Evolutionary conservation across 169 alveolate species (phyloP).

Genomic region (Eimeria brunetti): DNA sequence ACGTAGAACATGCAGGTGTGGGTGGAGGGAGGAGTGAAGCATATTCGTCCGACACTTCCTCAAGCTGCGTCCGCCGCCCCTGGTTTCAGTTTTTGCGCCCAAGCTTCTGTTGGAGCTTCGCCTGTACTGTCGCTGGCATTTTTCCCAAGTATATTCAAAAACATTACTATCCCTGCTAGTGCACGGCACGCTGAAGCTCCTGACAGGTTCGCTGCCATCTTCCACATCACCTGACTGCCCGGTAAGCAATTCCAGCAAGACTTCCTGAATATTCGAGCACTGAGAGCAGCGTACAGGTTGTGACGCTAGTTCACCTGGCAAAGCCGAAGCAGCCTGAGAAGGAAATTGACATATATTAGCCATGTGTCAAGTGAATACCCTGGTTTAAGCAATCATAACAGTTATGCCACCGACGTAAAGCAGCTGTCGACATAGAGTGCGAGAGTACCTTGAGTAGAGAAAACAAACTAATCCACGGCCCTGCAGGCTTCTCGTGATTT

Average conservation of each 20-base stretch:
- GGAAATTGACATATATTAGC: not conserved
- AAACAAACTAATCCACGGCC: constrained; percentile 22
- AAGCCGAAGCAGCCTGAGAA: constrained; percentile 63
- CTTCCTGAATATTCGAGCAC: constrained; percentile 12
- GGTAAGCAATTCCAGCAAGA: not conserved
- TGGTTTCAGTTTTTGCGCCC: not conserved
- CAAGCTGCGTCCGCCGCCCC: not conserved
- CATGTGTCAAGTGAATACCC: not conserved
- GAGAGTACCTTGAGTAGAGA: constrained; percentile 30
- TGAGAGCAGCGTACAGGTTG: constrained; percentile 16
- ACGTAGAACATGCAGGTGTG: not conserved
- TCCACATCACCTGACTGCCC: constrained; percentile 17
- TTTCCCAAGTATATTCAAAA: not conserved
- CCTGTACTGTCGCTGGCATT: constrained; percentile 1
- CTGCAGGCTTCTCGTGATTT: not conserved
- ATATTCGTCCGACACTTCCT: constrained; percentile 15
- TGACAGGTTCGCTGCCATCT: not conserved
- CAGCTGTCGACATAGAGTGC: not conserved
- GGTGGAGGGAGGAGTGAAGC: not conserved
- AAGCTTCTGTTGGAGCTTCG: constrained; percentile 10
- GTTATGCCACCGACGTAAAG: not conserved
- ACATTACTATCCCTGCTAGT: not conserved
- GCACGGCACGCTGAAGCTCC: constrained; percentile 42
- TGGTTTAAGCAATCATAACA: not conserved
- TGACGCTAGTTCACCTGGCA: not conserved